Evolutionary conservation across 2,329 filamentous ascomycete species (phyloP), one percentile per base, ranked within the genome.

Genomic region (Fusarium fujikuroi): DNA sequence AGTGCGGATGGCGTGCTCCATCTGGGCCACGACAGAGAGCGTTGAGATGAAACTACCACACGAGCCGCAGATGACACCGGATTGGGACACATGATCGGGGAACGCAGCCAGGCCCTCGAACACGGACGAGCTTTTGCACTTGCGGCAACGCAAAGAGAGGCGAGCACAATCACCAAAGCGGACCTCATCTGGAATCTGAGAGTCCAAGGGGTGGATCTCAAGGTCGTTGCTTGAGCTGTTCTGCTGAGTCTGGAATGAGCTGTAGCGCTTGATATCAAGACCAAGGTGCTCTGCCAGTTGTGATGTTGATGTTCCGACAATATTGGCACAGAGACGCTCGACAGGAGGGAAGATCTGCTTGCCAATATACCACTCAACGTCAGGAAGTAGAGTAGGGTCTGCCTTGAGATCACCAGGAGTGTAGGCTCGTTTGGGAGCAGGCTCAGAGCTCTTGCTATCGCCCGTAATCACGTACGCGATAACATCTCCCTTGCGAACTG

Each of bases 281-380:
- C 96, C 96, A 19, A 99, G 90, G 80, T 96, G 97, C 80, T 98
- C 95, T 4, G 96, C 96, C 15, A 99, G 88, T 73, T 95, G 92
- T 4, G 94, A 90, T 12, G 95, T 93, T 72, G 97, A 97, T 4
- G 96, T 99, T 66, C 96, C 96, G 19, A 90, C 90, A 78, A 99
- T 98, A 68, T 97, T 97, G 69, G 95, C 96, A 81, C 96, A 99
- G 28, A 99, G 91, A 87, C 96, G 94, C 84, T 99, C 96, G 32
- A 99, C 96, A 0, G 96, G 96, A 16, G 96, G 96, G 83, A 99
- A 94, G 66, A 99, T 98, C 83, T 99, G 96, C 86, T 99, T 99
- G 85, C 94, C 92, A 43, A 99, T 90, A 82, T 99, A 99, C 89
- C 95, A 98, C 80, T 99, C 96, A n/a, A 98, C 89, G 79, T 99